These are phyloP conservation scores for Ophiostoma populinum DNA, from an alignment of 2,329 filamentous ascomycete genomes.

Conservation along the genomic window DNA sequence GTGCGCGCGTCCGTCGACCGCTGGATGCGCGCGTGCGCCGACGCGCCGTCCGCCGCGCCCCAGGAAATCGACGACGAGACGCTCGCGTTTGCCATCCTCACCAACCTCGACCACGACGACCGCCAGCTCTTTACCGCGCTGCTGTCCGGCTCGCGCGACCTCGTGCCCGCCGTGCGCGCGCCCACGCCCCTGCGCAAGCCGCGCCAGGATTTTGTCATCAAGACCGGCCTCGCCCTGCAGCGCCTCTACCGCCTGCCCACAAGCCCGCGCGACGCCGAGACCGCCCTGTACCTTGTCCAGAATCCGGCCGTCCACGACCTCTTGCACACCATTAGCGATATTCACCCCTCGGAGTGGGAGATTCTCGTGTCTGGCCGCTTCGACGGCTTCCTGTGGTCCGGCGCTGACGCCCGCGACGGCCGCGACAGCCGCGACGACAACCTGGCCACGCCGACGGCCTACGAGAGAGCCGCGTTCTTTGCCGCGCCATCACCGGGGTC, in stretches of 20 bases:
- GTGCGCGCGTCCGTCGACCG: slow-evolving; percentile 80
- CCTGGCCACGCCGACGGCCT: slow-evolving; percentile 19
- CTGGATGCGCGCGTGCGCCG: slow-evolving; percentile 71
- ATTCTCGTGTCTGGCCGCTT: slow-evolving; percentile 87
- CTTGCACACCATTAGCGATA: slow-evolving; percentile 70
- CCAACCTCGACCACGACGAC: slow-evolving; percentile 60
- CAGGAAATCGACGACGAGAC: slow-evolving; percentile 92
- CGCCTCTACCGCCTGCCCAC: slow-evolving; percentile 62
- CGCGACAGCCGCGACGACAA: slow-evolving; percentile 51
- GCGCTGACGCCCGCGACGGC: slow-evolving; percentile 68
- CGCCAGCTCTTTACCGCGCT: slow-evolving; percentile 71
- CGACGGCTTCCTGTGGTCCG: slow-evolving; percentile 89
- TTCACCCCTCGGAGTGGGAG: slow-evolving; percentile 89
- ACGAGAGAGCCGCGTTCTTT: slow-evolving; percentile 16
- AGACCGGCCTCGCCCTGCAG: slow-evolving; percentile 63
- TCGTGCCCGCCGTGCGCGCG: slow-evolving; percentile 40
- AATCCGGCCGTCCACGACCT: slow-evolving; percentile 71
- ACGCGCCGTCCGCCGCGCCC: slow-evolving; percentile 55
- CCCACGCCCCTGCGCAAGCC: slow-evolving; percentile 51
- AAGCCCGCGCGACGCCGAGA: slow-evolving; percentile 68
- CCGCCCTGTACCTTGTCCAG: slow-evolving; percentile 70
- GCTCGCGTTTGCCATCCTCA: slow-evolving; percentile 81
- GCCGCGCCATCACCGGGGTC: not conserved
- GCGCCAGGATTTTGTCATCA: slow-evolving; percentile 57
- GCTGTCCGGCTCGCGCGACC: slow-evolving; percentile 40